phyloP scores from a whole-genome alignment of 208 protist genomes.

The Acanthamoeba lenticulata region DNA sequence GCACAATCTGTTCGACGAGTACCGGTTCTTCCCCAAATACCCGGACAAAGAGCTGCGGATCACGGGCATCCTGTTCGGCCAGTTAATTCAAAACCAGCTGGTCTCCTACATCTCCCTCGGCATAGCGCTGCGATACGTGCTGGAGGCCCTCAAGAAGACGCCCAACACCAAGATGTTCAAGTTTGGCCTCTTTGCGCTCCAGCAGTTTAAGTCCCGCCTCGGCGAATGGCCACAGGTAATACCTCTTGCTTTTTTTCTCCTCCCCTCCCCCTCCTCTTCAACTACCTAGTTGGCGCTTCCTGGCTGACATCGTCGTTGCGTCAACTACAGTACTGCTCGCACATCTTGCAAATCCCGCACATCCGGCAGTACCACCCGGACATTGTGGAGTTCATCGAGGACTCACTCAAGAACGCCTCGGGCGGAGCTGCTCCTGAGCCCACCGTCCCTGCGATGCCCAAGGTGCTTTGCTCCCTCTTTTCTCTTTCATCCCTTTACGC shows the following conservation, averaged over 20 bases:
- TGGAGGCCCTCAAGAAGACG: slow-evolving; percentile 93
- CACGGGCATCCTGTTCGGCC: slow-evolving; percentile 89
- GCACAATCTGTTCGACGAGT: slow-evolving; percentile 93
- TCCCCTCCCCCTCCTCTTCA: no score
- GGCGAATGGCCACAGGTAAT: slow-evolving; percentile 95
- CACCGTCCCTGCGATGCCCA: slow-evolving; percentile 50
- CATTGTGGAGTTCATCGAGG: slow-evolving; percentile 81
- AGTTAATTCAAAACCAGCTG: slow-evolving; percentile 89
- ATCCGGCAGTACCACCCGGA: slow-evolving; percentile 79
- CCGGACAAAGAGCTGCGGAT: slow-evolving; percentile 89
- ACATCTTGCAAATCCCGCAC: slow-evolving; percentile 85
- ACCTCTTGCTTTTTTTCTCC: no score
- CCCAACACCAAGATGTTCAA: slow-evolving; percentile 93
- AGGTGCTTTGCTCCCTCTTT: no score
- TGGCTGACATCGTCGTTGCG: background rate
- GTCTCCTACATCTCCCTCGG: slow-evolving; percentile 83
- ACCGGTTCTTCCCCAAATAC: slow-evolving; percentile 90
- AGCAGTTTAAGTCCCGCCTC: slow-evolving; percentile 94
- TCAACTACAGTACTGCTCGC: slow-evolving; percentile 79
- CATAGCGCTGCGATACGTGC: slow-evolving; percentile 89
- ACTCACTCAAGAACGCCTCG: slow-evolving; percentile 10
- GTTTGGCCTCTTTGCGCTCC: slow-evolving; percentile 96
- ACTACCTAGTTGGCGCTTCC: no score
- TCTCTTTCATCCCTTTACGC: no score
- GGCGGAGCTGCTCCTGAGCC: background rate